Evolutionary conservation across 257 asterid genomes (phyloP).

Genomic region (Nicotiana undulata): DNA sequence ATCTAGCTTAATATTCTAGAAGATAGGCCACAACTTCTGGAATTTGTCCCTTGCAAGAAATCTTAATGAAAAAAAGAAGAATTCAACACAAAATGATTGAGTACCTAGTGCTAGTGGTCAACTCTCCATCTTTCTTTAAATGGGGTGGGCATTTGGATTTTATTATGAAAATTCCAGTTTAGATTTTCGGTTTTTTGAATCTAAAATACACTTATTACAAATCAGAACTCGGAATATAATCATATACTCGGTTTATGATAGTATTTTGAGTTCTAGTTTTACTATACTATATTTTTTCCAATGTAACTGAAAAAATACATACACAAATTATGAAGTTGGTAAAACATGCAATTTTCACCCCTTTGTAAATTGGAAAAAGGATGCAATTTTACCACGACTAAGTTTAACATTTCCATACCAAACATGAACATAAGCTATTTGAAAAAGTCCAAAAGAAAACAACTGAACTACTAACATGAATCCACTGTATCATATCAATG

Average conservation of each 20-base stretch:
- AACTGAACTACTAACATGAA: background rate
- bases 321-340: too few species aligned
- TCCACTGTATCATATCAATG: too few species aligned
- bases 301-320: background rate
- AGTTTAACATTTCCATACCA: background rate
- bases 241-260: background rate
- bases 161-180: background rate
- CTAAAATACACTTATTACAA: background rate
- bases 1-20: background rate
- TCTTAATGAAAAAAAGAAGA: background rate
- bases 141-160: background rate
- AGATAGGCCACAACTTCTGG: background rate
- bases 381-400: background rate
- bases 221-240: background rate
- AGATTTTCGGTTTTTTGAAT: background rate
- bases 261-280: background rate
- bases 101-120: background rate
- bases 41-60: background rate
- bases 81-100: background rate
- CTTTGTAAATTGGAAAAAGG: background rate
- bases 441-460: background rate
- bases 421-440: background rate
- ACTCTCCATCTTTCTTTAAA: background rate
- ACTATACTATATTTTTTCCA: too few species aligned
- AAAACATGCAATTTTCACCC: background rate